Evolutionary conservation across 1,139 yeast genomes (phyloP).

Genomic region (Pichia sp.): DNA sequence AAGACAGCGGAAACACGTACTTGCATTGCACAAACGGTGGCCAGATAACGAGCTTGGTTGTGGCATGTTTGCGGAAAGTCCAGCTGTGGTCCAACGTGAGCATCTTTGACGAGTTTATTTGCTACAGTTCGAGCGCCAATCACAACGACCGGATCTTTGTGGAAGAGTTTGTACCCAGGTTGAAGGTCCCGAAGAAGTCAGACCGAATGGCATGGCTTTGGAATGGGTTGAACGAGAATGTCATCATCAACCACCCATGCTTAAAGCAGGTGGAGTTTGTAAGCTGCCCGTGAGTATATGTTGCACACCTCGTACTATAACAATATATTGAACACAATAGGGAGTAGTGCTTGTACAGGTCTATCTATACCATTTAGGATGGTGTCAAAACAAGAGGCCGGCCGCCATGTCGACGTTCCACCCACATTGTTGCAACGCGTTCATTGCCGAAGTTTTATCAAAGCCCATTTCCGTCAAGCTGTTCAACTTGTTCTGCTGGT

Average conservation of each 20-base stretch:
- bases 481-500: constrained; percentile 33
- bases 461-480: constrained; percentile 71
- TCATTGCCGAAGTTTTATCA: constrained; percentile 53
- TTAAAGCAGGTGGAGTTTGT: constrained; percentile 20
- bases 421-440: constrained; percentile 60
- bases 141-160: constrained; percentile 80
- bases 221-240: constrained; percentile 61
- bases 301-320: no score
- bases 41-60: constrained; percentile 74
- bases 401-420: constrained; percentile 90
- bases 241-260: constrained; percentile 36
- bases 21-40: constrained; percentile 89
- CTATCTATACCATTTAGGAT: not conserved
- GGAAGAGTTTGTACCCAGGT: constrained; percentile 68
- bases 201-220: constrained; percentile 66
- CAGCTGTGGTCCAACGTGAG: constrained; percentile 90
- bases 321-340: not conserved
- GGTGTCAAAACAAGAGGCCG: constrained; percentile 33
- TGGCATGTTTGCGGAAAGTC: constrained; percentile 80
- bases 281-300: not conserved
- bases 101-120: constrained; percentile 81
- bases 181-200: constrained; percentile 41
- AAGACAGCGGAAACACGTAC: constrained; percentile 64
- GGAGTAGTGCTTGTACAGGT: not conserved
- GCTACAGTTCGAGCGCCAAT: constrained; percentile 71